Conservation (phyloP, 257 asterid species). For the Solanum paucissectum region DNA sequence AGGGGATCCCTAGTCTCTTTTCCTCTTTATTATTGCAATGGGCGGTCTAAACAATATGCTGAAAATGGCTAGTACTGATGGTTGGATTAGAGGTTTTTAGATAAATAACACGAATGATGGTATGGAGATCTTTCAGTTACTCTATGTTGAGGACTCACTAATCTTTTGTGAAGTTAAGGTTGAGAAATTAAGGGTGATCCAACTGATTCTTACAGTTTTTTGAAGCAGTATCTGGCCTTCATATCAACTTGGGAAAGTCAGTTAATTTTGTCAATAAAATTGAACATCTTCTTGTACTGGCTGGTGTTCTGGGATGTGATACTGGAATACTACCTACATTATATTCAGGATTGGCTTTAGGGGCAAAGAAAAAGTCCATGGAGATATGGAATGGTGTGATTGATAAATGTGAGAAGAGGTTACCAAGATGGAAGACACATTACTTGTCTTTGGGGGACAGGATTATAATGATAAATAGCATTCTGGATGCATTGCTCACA, state of each 20-base stretch:
- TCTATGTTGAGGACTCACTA: not conserved
- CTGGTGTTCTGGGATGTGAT: not conserved
- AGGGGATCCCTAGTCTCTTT: not conserved
- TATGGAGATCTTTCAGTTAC: not conserved
- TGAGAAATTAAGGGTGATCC: not conserved
- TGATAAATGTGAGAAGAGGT: not conserved
- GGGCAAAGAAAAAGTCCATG: not conserved
- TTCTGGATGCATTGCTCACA: not conserved
- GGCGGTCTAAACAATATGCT: not conserved
- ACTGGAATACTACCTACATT: not conserved
- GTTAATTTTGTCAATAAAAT: not conserved
- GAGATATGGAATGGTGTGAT: not conserved
- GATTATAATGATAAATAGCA: not conserved
- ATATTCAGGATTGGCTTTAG: not conserved
- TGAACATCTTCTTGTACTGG: not conserved
- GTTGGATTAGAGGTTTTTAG: not conserved
- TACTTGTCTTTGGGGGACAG: not conserved
- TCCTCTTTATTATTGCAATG: not conserved
- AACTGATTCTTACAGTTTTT: not conserved
- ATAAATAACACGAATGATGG: not conserved
- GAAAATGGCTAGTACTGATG: not conserved
- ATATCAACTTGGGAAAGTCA: not conserved
- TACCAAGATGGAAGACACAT: not conserved
- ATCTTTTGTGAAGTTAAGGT: not conserved
- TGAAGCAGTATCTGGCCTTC: not conserved